A percentile compares a stretch with the other conserved stretches of the same genome.
Evolutionary conservation across 2,329 filamentous ascomycete genomes (phyloP).

Genomic region (Phaeomoniella chlamydospora): DNA sequence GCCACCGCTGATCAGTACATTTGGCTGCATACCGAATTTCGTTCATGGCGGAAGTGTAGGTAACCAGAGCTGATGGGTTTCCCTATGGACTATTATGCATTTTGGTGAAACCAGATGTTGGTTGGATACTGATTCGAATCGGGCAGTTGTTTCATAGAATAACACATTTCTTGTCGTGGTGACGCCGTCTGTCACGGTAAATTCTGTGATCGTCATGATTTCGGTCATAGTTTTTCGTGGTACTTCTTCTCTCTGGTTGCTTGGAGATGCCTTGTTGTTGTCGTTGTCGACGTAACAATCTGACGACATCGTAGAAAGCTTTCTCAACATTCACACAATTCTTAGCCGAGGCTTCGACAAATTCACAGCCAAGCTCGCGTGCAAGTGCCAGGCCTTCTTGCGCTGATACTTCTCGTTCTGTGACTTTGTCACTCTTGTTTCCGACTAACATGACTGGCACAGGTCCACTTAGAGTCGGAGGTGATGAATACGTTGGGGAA

Average conservation of each 20-base stretch:
- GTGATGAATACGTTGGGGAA: conserved; percentile 33
- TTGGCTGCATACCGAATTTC: background rate
- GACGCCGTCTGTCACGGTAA: background rate
- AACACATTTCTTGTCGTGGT: background rate
- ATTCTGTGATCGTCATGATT: background rate
- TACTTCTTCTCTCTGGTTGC: background rate
- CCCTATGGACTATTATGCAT: background rate
- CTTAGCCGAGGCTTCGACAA: conserved; percentile 92
- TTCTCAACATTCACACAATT: conserved; percentile 98
- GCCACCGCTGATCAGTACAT: too few relatives aligned
- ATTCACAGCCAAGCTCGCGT: conserved; percentile 85
- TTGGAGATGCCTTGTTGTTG: conserved; percentile 26
- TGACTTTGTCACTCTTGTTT: conserved; percentile 95
- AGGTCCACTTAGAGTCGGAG: conserved; percentile 26
- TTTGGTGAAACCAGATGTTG: background rate
- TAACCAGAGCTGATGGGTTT: too few relatives aligned
- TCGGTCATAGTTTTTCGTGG: background rate
- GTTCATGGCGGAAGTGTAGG: background rate
- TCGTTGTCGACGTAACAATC: conserved; percentile 73
- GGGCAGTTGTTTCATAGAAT: background rate
- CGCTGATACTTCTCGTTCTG: conserved; percentile 88
- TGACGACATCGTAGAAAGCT: conserved; percentile 94
- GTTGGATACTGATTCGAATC: background rate
- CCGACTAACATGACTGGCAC: conserved; percentile 97
- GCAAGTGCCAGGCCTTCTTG: conserved; percentile 89